Base-by-base conservation (phyloP, 345 rosid genomes). In the Citrus sp. region DNA sequence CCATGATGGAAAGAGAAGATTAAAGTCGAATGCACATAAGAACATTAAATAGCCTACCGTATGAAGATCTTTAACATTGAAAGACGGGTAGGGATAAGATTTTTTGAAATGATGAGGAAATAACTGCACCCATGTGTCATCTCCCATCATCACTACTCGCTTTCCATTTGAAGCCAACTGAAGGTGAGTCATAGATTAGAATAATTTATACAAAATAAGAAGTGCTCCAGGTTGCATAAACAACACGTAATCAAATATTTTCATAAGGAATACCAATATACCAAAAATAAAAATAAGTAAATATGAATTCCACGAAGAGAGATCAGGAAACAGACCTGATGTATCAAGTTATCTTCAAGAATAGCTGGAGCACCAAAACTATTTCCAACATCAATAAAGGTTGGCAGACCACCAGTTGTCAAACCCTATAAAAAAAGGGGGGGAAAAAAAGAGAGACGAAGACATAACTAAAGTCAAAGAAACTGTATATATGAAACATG, bases 361-460 rank as follows among this genome's bases (percentile, higher is more conserved):
- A 95, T 93, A 61, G 95, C 98, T 67, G 98, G 97, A 27, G 98
- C 95, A 73, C 98, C 98, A 74, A 95, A 93, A 87, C 95, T 93
- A 80, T 93, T 92, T 46, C 97, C 98, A 72, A 96, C 91, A 82
- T 96, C 98, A 6, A 94, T 85, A 85, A 96, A 96, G 65, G 99
- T 94, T 40, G 98, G 98, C 79, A 96, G 86, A 62, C 97, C 99
- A 82, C 97, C 97, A 16, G 97, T 96, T 64, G 98, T 92, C 81
- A 95, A 85, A 32, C 97, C 99, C 99, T 95, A 80, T 12, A 9
- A 30, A 30, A 30, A 30, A 30, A 30, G 32, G 32, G 3, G 3
- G 34, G 34, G 0, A 4, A 4, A 10, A 0, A 75, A 42, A 30
- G 49, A n/a, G 40, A 62, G 24, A 54, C 37, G 25, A 81, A 46